Conservation (phyloP, 2,329 filamentous ascomycete genomes). For the Penicillium decumbens region DNA sequence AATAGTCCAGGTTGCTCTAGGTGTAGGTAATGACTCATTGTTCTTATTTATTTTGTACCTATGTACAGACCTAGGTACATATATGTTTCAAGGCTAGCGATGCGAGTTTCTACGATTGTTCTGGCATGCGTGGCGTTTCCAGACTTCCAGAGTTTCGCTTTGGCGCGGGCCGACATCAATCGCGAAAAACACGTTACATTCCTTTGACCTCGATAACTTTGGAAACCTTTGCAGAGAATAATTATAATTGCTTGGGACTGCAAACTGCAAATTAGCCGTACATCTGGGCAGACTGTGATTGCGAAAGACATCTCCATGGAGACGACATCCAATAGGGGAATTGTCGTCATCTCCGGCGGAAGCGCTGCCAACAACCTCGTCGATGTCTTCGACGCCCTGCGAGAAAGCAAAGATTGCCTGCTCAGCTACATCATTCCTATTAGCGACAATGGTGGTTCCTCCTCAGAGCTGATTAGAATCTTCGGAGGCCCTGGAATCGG, state of each 20-base stretch:
- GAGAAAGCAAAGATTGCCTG: slow-evolving; percentile 60
- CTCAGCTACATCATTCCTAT: slow-evolving; percentile 89
- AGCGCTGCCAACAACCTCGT: slow-evolving; percentile 93
- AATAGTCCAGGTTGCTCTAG: no score
- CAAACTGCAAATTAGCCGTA: not conserved
- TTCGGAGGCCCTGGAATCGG: slow-evolving; percentile 88
- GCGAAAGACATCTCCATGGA: slow-evolving; percentile 1
- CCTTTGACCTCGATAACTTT: not conserved
- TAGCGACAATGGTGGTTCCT: slow-evolving; percentile 91
- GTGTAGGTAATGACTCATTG: no score
- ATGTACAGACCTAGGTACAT: not conserved
- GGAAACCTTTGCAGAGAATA: not conserved
- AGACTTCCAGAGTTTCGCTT: slow-evolving; percentile 1
- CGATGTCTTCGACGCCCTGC: slow-evolving; percentile 72
- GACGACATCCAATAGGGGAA: slow-evolving; percentile 44
- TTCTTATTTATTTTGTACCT: no score
- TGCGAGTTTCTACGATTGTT: not conserved
- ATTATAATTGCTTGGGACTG: no score
- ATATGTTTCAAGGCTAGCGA: not conserved
- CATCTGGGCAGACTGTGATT: not conserved
- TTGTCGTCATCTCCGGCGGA: slow-evolving; percentile 86
- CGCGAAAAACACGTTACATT: not conserved
- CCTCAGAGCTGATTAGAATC: slow-evolving; percentile 86
- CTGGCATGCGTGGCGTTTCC: slow-evolving; percentile 12
- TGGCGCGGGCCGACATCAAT: not conserved